Base-by-base conservation (phyloP, 208 protist genomes). In the Wallacemonas collosoma region DNA sequence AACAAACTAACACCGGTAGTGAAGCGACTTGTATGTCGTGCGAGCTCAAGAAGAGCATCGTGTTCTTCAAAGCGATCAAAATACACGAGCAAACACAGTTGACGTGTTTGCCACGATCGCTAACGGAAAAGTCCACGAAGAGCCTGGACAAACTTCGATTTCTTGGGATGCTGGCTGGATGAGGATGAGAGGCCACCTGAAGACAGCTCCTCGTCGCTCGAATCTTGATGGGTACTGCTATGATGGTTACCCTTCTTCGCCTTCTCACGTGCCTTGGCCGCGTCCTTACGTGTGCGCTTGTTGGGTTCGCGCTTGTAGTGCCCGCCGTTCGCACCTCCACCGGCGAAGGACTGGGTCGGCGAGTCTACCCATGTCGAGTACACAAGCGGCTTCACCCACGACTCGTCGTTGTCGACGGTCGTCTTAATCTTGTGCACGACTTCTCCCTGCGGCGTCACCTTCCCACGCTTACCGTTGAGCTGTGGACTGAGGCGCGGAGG, bases 341-440 rank as follows among this genome's bases (percentile, higher is more conserved):
- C 55, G 43, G 54, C 43, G 12, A 76, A 61, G 58, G 57, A 62
- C 1, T 61, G 73, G 3, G 55, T 73, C n/a, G 81, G 81, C 3
- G 81, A 83, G 43, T 83, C 77, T 5, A 86, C 68, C 77, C 74
- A 80, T 12, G 72, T 86, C 7, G 74, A 79, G 61, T 83, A 73
- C 14, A 73, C 70, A 2, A 81, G 60, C 2, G 71, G 68, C 17
- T 86, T 70, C 48, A 86, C 56, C 81, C 81, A 86, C 47, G 71
- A 73, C 9, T 75, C 56, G 38, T 86, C 81, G 69, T 77, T 80
- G 38, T 75, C 77, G n/a, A 80, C 81, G 2, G 81, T 86, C 2
- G 74, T 80, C 68, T 78, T 77, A 55, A 86, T 83, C 4, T 54
- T 63, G 40, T 61, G 44, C 62, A 65, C 61, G 38, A 70, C 38